Conservation (phyloP, 345 rosid genomes). For the Syzygium oleosum region DNA sequence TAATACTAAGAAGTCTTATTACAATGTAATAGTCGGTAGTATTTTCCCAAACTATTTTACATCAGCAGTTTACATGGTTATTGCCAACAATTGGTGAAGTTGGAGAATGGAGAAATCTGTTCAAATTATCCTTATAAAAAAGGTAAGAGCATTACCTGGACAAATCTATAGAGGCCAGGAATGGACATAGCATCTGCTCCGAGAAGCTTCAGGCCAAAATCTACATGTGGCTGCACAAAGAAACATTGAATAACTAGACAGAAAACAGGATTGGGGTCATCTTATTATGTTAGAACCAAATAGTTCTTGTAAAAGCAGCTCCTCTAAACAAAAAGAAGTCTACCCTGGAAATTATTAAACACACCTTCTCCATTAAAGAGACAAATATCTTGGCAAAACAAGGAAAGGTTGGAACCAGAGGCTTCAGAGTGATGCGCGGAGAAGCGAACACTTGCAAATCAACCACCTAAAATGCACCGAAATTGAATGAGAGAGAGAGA, state of each 20-base stretch:
- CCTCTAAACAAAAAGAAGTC: background rate
- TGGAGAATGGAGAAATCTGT: background rate
- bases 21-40: background rate
- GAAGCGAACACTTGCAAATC: slow-evolving; percentile 90
- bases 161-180: slow-evolving; percentile 77
- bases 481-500: background rate
- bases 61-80: background rate
- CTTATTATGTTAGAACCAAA: background rate
- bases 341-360: background rate
- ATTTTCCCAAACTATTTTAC: background rate
- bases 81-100: background rate
- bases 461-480: slow-evolving; percentile 48
- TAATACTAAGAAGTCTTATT: background rate
- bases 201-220: slow-evolving; percentile 81
- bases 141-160: slow-evolving; percentile 42
- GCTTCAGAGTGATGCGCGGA: slow-evolving; percentile 92
- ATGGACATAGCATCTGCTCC: slow-evolving; percentile 96
- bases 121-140: background rate
- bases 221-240: slow-evolving; percentile 72
- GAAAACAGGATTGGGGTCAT: background rate
- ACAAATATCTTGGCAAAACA: slow-evolving; percentile 89
- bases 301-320: background rate
- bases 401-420: slow-evolving; percentile 81
- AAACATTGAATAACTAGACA: background rate
- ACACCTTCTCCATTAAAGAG: slow-evolving; percentile 93